phyloP scores from a whole-genome alignment of 257 asterid species.

The Solanum etuberosum region DNA sequence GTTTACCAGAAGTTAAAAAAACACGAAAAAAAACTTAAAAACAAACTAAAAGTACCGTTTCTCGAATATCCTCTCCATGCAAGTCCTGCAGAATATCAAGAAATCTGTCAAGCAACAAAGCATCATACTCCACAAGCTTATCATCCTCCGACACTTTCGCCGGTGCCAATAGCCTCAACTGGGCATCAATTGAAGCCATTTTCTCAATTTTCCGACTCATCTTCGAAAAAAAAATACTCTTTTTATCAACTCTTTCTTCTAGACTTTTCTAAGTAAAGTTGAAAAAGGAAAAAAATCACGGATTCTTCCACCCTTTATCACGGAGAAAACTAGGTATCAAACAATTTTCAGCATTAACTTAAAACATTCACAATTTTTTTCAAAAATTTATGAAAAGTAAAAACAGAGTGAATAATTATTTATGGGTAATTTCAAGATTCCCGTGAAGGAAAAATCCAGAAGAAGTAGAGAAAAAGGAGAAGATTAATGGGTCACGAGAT shows the following conservation, averaged over 20 bases:
- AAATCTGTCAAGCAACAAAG: constrained; percentile 82
- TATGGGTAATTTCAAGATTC: not conserved
- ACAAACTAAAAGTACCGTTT: constrained; percentile 37
- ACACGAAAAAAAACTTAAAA: not conserved
- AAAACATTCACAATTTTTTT: not conserved
- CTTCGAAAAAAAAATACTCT: not conserved
- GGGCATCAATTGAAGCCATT: constrained; percentile 97
- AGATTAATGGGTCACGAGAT: constrained; percentile 10
- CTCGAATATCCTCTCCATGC: constrained; percentile 87
- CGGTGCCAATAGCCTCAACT: constrained; percentile 79
- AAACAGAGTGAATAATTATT: not conserved
- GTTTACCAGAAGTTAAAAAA: not conserved
- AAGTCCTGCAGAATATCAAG: constrained; percentile 87
- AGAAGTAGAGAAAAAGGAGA: not conserved
- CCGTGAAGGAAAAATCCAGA: constrained; percentile 8
- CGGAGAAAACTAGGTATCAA: constrained; percentile 20
- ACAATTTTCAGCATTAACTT: not conserved
- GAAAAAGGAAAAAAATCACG: constrained; percentile 1
- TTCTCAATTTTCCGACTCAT: constrained; percentile 45
- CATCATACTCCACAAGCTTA: constrained; percentile 91
- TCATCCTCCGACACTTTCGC: constrained; percentile 94
- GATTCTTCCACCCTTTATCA: constrained; percentile 24
- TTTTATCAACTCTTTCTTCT: not conserved
- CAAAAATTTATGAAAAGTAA: not conserved
- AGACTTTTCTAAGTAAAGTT: not conserved